Percentiles rank a stretch among this genome's conserved stretches.
Evolutionary conservation across 257 asterid species (phyloP).

Genomic region (Solanum chilense): DNA sequence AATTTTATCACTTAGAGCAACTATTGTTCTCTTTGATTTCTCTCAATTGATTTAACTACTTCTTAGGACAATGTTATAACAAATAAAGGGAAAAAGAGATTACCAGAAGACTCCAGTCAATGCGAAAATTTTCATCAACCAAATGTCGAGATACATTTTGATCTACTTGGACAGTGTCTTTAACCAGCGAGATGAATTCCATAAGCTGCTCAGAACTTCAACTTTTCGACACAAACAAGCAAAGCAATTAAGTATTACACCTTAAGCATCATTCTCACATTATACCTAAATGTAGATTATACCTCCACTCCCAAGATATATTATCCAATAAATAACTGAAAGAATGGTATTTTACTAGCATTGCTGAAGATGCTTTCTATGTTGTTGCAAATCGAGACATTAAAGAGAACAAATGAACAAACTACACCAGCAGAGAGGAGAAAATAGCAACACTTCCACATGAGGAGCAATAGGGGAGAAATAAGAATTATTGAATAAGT

Average conservation of each 20-base stretch:
- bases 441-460: background rate
- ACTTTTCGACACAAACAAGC: background rate
- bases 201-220: background rate
- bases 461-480: background rate
- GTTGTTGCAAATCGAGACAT: background rate
- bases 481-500: background rate
- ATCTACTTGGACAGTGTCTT: conserved; percentile 92
- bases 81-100: background rate
- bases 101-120: conserved; percentile 85
- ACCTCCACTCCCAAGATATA: background rate
- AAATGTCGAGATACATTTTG: conserved; percentile 79
- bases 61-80: background rate
- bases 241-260: background rate
- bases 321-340: background rate
- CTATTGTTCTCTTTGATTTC: no score
- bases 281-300: background rate
- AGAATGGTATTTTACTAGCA: background rate
- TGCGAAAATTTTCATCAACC: conserved; percentile 36
- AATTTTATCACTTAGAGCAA: background rate
- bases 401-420: background rate
- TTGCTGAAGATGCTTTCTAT: background rate
- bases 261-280: background rate
- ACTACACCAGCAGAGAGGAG: background rate
- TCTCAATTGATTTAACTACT: background rate
- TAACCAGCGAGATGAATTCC: conserved; percentile 40